Evolutionary conservation across 2,329 filamentous ascomycete genomes (phyloP).

Genomic region (Cordyceps cateniannulata): DNA sequence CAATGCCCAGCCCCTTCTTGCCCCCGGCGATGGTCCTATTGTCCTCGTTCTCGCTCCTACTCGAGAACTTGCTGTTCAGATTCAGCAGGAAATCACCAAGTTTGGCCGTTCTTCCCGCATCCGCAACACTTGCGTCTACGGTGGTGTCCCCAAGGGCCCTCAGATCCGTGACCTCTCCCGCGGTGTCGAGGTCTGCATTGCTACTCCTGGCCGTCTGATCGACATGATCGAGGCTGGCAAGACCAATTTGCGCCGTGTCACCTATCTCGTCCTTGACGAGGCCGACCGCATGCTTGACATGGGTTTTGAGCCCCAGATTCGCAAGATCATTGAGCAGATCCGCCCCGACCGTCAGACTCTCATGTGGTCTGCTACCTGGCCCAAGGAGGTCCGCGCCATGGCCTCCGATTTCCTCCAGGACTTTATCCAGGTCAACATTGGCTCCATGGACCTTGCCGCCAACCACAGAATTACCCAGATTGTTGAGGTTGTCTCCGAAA

Average conservation of each 20-base stretch:
- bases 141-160: constrained; percentile 94
- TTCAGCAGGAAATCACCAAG: constrained; percentile 97
- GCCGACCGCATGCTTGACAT: constrained; percentile 99
- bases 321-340: constrained; percentile 97
- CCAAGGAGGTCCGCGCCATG: constrained; percentile 92
- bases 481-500: constrained; percentile 90
- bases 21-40: constrained; percentile 92
- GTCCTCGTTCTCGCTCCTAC: constrained; percentile 94
- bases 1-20: constrained; percentile 94
- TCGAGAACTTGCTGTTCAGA: constrained; percentile 96
- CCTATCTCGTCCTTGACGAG: constrained; percentile 96
- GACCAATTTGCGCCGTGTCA: constrained; percentile 96
- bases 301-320: constrained; percentile 99
- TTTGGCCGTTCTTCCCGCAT: constrained; percentile 98
- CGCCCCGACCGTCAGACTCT: constrained; percentile 97
- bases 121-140: constrained; percentile 97
- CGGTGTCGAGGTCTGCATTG: constrained; percentile 97
- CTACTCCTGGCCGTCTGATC: constrained; percentile 93
- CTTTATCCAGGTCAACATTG: constrained; percentile 98
- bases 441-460: constrained; percentile 90
- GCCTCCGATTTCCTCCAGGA: constrained; percentile 87
- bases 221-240: constrained; percentile 98
- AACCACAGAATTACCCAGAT: constrained; percentile 98
- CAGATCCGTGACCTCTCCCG: constrained; percentile 93
- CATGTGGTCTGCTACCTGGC: constrained; percentile 99